phyloP scores from a whole-genome alignment of 176 grass and related monocot species.

The Oryza australiensis region DNA sequence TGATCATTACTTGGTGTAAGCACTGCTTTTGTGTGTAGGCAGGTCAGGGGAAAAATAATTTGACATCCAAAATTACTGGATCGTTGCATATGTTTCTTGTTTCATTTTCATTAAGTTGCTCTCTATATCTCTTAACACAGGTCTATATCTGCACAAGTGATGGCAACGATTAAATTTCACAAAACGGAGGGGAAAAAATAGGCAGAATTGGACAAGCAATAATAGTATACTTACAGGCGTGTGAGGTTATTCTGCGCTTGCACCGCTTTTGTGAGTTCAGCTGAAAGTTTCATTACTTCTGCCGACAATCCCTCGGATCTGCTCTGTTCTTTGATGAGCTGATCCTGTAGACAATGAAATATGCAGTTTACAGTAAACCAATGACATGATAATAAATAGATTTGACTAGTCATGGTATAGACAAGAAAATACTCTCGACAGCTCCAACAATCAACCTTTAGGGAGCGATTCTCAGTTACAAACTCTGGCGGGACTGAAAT shows the following conservation, averaged over 20 bases:
- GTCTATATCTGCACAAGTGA: constrained; percentile 73
- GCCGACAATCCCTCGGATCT: constrained; percentile 62
- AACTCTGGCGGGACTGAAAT: constrained; percentile 47
- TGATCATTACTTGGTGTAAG: background rate
- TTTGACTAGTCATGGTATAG: constrained; percentile 10
- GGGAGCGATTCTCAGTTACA: constrained; percentile 51
- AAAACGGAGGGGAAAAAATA: background rate
- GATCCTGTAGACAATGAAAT: constrained; percentile 54
- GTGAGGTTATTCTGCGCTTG: constrained; percentile 70
- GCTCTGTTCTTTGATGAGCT: constrained; percentile 73
- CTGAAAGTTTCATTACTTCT: constrained; percentile 88
- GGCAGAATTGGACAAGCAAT: constrained; percentile 17
- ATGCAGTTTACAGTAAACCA: constrained; percentile 17
- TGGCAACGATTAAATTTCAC: constrained; percentile 30
- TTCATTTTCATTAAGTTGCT: constrained; percentile 96
- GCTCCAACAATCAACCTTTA: constrained; percentile 60
- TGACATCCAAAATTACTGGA: constrained; percentile 35
- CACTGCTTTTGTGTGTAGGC: background rate
- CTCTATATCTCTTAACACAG: constrained; percentile 76
- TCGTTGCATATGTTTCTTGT: constrained; percentile 86
- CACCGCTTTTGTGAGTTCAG: constrained; percentile 71
- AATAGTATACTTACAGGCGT: constrained; percentile 55
- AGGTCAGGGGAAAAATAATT: background rate
- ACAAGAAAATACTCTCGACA: constrained; percentile 12
- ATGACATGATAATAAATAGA: constrained; percentile 13